Evolutionary conservation across 805 yeast species (phyloP).

Genomic region (Grigorovia transvaalensis): DNA sequence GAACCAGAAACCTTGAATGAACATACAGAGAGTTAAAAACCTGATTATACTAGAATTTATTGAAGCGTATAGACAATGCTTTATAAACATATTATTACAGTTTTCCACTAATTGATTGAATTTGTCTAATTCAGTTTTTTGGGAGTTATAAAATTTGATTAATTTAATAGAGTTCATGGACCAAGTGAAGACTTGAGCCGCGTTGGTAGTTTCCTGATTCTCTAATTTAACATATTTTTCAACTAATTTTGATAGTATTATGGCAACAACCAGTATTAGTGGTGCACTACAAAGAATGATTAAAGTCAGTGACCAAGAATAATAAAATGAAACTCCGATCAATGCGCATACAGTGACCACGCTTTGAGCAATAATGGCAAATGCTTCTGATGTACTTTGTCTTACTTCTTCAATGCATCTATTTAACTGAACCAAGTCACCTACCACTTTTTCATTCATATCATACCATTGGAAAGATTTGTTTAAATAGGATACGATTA

Average conservation of each 20-base stretch:
- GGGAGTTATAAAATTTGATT: conserved; percentile 53
- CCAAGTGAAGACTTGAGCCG: conserved; percentile 64
- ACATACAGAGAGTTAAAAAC: conserved; percentile 55
- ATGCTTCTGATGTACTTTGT: conserved; percentile 54
- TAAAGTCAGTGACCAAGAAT: conserved; percentile 79
- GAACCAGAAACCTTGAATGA: conserved; percentile 89
- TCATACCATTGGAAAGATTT: conserved; percentile 57
- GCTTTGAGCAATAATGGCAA: conserved; percentile 47
- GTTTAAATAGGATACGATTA: conserved; percentile 37
- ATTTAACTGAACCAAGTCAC: conserved; percentile 54
- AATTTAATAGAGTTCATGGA: conserved; percentile 47
- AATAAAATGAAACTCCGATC: conserved; percentile 54
- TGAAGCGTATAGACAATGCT: conserved; percentile 38
- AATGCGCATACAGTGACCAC: conserved; percentile 44
- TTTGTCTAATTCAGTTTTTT: conserved; percentile 37
- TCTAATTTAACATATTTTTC: conserved; percentile 42
- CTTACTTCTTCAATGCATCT: conserved; percentile 68
- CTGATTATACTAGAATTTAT: conserved; percentile 47
- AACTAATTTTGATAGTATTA: conserved; percentile 41
- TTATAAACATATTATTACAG: conserved; percentile 33
- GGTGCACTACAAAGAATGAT: conserved; percentile 72
- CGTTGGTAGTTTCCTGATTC: conserved; percentile 43
- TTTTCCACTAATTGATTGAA: conserved; percentile 28
- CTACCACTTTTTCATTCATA: conserved; percentile 41
- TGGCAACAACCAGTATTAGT: conserved; percentile 41